phyloP scores from a whole-genome alignment of 148 eudicot genomes.

The Fagopyrum homotropicum region DNA sequence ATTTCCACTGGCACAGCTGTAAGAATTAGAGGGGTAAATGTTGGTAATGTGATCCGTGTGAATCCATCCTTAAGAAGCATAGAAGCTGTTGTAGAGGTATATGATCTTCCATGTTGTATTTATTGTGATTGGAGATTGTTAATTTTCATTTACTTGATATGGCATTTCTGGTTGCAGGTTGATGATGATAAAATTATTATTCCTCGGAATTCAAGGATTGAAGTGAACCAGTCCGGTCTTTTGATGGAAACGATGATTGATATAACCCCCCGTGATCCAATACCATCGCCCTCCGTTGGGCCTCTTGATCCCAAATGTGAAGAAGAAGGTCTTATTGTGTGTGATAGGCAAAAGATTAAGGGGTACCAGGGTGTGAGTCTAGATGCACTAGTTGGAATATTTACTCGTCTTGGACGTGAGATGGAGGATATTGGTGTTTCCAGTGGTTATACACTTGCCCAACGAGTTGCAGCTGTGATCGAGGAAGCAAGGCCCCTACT shows the following conservation, averaged over 20 bases:
- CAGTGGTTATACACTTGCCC: slow-evolving; percentile 56
- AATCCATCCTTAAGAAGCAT: slow-evolving; percentile 69
- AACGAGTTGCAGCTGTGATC: slow-evolving; percentile 60
- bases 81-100: slow-evolving; percentile 87
- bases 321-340: slow-evolving; percentile 77
- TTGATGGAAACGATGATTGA: slow-evolving; percentile 97
- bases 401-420: slow-evolving; percentile 89
- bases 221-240: slow-evolving; percentile 96
- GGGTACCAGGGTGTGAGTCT: slow-evolving; percentile 89
- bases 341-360: slow-evolving; percentile 82
- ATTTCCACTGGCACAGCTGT: slow-evolving; percentile 79
- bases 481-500: slow-evolving; percentile 84
- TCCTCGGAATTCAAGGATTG: slow-evolving; percentile 77
- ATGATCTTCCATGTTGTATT: slow-evolving; percentile 16
- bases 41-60: slow-evolving; percentile 77
- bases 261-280: slow-evolving; percentile 80
- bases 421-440: slow-evolving; percentile 79
- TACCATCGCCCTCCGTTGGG: slow-evolving; percentile 70
- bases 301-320: slow-evolving; percentile 74
- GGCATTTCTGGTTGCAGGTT: slow-evolving; percentile 41
- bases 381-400: slow-evolving; percentile 88
- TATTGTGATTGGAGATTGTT: slow-evolving; percentile 3
- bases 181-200: slow-evolving; percentile 88
- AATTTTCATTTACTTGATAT: neutral
- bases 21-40: slow-evolving; percentile 85